These are phyloP conservation scores for Cucurbita maxima DNA, from an alignment of 306 rosid genomes.

Conservation along the genomic window DNA sequence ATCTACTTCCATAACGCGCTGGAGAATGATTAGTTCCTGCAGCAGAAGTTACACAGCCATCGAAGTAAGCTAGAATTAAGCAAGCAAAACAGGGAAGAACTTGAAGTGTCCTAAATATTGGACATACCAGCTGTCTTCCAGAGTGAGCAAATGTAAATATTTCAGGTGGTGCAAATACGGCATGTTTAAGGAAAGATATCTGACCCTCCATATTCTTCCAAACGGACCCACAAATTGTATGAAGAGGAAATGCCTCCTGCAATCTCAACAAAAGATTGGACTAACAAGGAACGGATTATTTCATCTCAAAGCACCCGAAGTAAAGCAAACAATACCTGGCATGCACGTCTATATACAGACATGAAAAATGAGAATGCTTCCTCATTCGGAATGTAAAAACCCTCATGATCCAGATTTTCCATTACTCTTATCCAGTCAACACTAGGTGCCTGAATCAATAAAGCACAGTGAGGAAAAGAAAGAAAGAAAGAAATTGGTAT, in stretches of 20 bases:
- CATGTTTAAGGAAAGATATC: constrained; percentile 79
- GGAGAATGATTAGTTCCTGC: neutral
- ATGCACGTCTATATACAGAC: constrained; percentile 57
- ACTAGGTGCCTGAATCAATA: constrained; percentile 60
- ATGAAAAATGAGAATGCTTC: constrained; percentile 83
- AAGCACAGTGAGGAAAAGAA: constrained; percentile 8
- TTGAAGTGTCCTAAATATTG: neutral
- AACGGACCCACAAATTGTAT: constrained; percentile 77
- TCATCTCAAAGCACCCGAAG: neutral
- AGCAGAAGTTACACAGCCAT: neutral
- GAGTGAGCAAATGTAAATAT: constrained; percentile 74
- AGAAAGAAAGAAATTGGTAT: neutral
- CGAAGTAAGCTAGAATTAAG: neutral
- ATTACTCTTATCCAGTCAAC: constrained; percentile 65
- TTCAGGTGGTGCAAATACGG: constrained; percentile 71
- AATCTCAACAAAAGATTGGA: constrained; percentile 11
- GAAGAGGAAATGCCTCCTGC: constrained; percentile 95
- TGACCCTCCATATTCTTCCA: constrained; percentile 98
- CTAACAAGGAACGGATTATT: neutral
- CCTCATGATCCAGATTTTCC: constrained; percentile 93
- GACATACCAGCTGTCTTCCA: constrained; percentile 59
- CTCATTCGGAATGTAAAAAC: constrained; percentile 75
- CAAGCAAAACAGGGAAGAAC: neutral
- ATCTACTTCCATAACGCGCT: neutral
- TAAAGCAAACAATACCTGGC: constrained; percentile 42